Conservation (phyloP, 805 yeast genomes). For the Wickerhamomyces ciferrii region DNA sequence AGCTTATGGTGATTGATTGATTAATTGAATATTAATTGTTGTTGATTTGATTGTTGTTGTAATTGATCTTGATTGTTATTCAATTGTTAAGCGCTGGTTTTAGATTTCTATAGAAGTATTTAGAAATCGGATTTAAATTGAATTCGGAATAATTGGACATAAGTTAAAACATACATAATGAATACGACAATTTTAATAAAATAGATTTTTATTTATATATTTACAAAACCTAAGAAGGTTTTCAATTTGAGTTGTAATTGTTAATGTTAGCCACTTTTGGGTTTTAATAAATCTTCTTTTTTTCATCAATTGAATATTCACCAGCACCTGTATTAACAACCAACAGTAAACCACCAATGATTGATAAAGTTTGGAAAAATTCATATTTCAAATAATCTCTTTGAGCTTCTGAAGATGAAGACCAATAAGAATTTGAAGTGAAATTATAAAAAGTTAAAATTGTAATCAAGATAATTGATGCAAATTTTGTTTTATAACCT, state of each 20-base stretch:
- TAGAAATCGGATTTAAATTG: no score
- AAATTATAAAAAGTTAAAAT: slow-evolving; percentile 73
- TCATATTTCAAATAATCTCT: slow-evolving; percentile 90
- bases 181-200: no score
- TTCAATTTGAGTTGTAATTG: no score
- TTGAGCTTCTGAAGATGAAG: slow-evolving; percentile 60
- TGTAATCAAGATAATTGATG: slow-evolving; percentile 67
- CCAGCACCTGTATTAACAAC: slow-evolving; percentile 98
- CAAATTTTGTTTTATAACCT: slow-evolving; percentile 89
- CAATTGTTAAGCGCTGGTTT: no score
- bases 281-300: slow-evolving; percentile 87
- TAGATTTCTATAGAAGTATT: no score
- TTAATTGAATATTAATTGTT: background rate
- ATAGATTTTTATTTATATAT: no score
- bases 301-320: slow-evolving; percentile 86
- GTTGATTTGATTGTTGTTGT: no score
- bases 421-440: slow-evolving; percentile 86
- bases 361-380: slow-evolving; percentile 89
- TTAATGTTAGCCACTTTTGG: no score
- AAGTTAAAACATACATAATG: no score
- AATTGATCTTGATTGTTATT: no score
- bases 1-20: background rate
- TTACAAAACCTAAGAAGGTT: no score
- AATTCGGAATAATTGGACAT: no score
- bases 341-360: slow-evolving; percentile 88